Conservation (phyloP, 139 green algal species). For the Coelastrella sp. region DNA sequence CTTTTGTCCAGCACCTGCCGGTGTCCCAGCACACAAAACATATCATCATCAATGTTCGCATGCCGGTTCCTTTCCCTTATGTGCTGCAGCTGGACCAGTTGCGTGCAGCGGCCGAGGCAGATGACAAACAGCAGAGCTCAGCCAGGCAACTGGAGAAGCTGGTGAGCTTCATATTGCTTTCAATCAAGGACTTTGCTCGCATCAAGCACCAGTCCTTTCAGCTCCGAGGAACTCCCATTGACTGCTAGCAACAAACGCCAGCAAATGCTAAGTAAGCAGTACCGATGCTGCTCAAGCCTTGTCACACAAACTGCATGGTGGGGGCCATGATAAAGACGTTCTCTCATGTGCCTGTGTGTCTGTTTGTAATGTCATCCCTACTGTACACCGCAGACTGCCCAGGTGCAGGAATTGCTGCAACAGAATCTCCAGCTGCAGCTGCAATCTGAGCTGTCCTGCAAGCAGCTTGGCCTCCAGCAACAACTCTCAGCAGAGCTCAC, state of each 20-base stretch:
- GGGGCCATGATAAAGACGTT: too few species aligned
- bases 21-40: background rate
- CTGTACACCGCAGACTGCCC: background rate
- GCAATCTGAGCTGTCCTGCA: background rate
- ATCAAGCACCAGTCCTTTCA: too few species aligned
- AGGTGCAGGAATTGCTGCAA: slow-evolving; percentile 28
- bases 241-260: too few species aligned
- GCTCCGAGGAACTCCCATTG: too few species aligned
- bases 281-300: too few species aligned
- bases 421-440: slow-evolving; percentile 29
- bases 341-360: too few species aligned
- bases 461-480: slow-evolving; percentile 36
- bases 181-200: too few species aligned
- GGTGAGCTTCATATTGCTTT: background rate
- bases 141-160: background rate
- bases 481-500: slow-evolving; percentile 8
- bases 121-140: background rate
- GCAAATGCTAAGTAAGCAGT: too few species aligned
- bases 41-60: background rate
- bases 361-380: background rate
- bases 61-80: background rate
- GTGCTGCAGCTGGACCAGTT: background rate
- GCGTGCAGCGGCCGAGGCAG: background rate
- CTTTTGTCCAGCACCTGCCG: background rate
- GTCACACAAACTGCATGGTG: too few species aligned